Evolutionary conservation across 2,329 filamentous ascomycete species (phyloP), one percentile per base, ranked within the genome.

Genomic region (Alternaria panax): DNA sequence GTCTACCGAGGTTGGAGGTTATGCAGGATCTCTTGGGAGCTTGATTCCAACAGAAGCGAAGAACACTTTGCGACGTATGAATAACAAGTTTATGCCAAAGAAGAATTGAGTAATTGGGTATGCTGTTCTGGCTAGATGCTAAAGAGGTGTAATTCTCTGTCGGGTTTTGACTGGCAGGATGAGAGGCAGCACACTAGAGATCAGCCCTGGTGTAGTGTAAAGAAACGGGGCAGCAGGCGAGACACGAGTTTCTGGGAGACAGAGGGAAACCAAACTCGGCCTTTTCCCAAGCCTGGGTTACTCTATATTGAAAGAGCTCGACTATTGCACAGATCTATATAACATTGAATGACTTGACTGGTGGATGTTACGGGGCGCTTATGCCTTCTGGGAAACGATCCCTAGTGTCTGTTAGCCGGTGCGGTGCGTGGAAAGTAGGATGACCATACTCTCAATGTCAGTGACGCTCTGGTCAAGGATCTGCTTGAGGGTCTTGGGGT

Each of bases 401-500:
- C 74, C 76, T 79, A 51, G 5, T 40, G 14, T 1, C 9, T 45
- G 57, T 76, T 67, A 77, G 70, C 56, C 52, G 25, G 18, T 30
- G 5, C n/a, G 7, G 12, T 16, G 30, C 6, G 14, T 11, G 18
- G 12, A 8, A 8, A 24, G 7, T 12, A 7, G 5, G 16, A 7
- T 18, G 22, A 11, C 75, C 88, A 80, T 86, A 97, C 93, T 94
- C 89, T 99, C 95, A 79, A 99, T 90, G 82, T 99, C 95, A 67
- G 90, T 84, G 77, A 99, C 88, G 81, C 93, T 97, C 87, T 99
- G 95, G 85, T 95, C 91, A 73, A 99, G 89, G 77, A 99, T 97
- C 85, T 97, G 93, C 87, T 97, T 92, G 75, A 99, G 89, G 70
- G 90, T 87, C 88, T 93, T 98, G 81, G 96, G 95, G 87, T 91